These are phyloP conservation scores for Nidularia pulvinata DNA, from an alignment of 768 basidiomycete genomes.

Conservation along the genomic window DNA sequence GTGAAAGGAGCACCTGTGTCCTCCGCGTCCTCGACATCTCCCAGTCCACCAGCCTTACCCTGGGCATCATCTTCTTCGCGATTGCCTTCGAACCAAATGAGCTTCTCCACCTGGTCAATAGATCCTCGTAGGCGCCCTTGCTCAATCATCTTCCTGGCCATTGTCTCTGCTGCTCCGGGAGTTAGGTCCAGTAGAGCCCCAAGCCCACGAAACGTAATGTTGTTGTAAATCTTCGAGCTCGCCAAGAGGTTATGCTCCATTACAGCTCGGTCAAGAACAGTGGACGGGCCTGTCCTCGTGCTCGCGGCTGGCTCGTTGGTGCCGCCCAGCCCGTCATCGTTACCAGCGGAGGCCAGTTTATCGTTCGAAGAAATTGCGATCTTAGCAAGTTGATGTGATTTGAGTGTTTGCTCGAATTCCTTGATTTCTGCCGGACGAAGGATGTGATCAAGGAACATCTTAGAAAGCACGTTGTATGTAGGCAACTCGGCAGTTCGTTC, in stretches of 20 bases:
- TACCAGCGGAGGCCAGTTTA: slow-evolving; percentile 66
- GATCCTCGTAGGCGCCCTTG: slow-evolving; percentile 91
- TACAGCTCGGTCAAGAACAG: slow-evolving; percentile 95
- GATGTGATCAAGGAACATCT: slow-evolving; percentile 99
- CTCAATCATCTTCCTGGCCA: slow-evolving; percentile 99
- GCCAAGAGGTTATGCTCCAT: slow-evolving; percentile 99
- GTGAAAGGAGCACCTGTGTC: slow-evolving; percentile 90
- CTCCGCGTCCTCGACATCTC: slow-evolving; percentile 85
- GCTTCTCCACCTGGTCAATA: slow-evolving; percentile 94
- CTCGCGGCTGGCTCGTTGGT: slow-evolving; percentile 53
- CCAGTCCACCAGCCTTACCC: slow-evolving; percentile 92
- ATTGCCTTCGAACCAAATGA: slow-evolving; percentile 91
- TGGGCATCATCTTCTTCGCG: slow-evolving; percentile 91
- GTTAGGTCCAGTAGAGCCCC: slow-evolving; percentile 89
- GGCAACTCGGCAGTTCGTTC: slow-evolving; percentile 83
- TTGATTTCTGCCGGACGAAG: slow-evolving; percentile 88
- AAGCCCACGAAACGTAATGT: slow-evolving; percentile 94
- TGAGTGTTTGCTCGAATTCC: slow-evolving; percentile 85
- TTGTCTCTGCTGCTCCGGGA: slow-evolving; percentile 92
- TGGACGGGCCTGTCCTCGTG: slow-evolving; percentile 89
- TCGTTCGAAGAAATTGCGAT: slow-evolving; percentile 86
- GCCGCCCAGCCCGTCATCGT: slow-evolving; percentile 46
- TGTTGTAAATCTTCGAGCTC: slow-evolving; percentile 96
- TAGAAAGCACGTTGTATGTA: slow-evolving; percentile 88
- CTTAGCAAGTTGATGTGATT: slow-evolving; percentile 93